Conservation (phyloP, 805 yeast genomes). For the Zygosaccharomyces rouxii region DNA sequence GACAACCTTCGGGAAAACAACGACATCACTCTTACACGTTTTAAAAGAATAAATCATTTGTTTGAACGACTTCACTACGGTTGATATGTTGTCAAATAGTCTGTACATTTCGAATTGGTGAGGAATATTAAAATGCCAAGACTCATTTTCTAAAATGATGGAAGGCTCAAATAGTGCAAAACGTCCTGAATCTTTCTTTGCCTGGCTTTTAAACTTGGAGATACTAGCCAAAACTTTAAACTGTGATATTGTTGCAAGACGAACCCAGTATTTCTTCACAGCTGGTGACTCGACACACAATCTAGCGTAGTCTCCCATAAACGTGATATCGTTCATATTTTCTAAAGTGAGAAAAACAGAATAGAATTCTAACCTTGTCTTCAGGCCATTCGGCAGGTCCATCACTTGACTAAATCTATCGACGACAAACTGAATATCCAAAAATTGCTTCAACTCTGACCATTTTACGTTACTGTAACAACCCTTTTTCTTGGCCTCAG, state of each 20-base stretch:
- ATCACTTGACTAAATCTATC: conserved; percentile 28
- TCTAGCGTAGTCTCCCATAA: conserved; percentile 37
- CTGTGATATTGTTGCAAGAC: conserved; percentile 42
- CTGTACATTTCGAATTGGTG: conserved; percentile 69
- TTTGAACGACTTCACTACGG: conserved; percentile 58
- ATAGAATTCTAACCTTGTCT: conserved; percentile 44
- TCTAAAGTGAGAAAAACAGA: conserved; percentile 23
- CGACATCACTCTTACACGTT: conserved; percentile 37
- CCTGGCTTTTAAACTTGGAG: conserved; percentile 32
- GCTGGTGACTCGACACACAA: conserved; percentile 52
- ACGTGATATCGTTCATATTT: conserved; percentile 19
- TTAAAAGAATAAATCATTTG: conserved; percentile 54
- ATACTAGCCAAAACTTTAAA: conserved; percentile 27
- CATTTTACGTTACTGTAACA: conserved; percentile 16
- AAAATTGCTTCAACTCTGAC: conserved; percentile 19
- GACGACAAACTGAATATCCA: conserved; percentile 23
- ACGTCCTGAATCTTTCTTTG: conserved; percentile 10
- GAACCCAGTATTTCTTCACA: conserved; percentile 43
- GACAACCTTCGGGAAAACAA: conserved; percentile 38
- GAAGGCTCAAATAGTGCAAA: conserved; percentile 28
- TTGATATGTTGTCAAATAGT: conserved; percentile 73
- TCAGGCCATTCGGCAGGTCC: conserved; percentile 46
- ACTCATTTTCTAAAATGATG: conserved; percentile 39
- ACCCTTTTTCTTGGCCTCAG: conserved; percentile 18
- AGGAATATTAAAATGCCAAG: conserved; percentile 58